Evolutionary conservation across 345 rosid species (phyloP).

Genomic region (Populus alba): DNA sequence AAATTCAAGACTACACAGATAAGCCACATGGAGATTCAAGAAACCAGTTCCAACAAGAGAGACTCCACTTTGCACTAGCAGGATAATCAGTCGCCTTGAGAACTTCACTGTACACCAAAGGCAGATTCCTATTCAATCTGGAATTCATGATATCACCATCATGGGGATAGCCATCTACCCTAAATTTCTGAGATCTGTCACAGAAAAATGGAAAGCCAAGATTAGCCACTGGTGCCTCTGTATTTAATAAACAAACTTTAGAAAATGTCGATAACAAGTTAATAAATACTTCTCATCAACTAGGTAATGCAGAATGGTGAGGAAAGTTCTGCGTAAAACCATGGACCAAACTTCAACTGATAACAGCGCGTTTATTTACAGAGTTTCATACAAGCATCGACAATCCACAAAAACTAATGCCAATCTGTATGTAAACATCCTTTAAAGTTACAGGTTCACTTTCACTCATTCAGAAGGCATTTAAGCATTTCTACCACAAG

Average conservation of each 20-base stretch:
- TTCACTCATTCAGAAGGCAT: not conserved
- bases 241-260: not conserved
- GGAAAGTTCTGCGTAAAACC: not conserved
- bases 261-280: not conserved
- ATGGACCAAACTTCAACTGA: not conserved
- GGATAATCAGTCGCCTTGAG: constrained; percentile 6
- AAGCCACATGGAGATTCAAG: constrained; percentile 17
- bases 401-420: not conserved
- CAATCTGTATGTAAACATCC: not conserved
- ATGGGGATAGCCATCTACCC: constrained; percentile 30
- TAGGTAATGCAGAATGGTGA: not conserved
- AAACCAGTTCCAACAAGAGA: constrained; percentile 18
- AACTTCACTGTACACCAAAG: constrained; percentile 33
- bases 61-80: constrained; percentile 6
- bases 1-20: constrained; percentile 24
- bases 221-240: not conserved
- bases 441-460: no score
- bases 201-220: not conserved
- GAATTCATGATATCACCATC: constrained; percentile 20
- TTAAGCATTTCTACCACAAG: not conserved
- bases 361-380: not conserved
- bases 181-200: constrained; percentile 28
- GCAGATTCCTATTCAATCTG: constrained; percentile 19
- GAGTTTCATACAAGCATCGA: not conserved
- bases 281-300: not conserved